Evolutionary conservation across 1,284 basidiomycete species (phyloP), one percentile per base, ranked within the genome.

Genomic region (Ceratobasidium theobromae): DNA sequence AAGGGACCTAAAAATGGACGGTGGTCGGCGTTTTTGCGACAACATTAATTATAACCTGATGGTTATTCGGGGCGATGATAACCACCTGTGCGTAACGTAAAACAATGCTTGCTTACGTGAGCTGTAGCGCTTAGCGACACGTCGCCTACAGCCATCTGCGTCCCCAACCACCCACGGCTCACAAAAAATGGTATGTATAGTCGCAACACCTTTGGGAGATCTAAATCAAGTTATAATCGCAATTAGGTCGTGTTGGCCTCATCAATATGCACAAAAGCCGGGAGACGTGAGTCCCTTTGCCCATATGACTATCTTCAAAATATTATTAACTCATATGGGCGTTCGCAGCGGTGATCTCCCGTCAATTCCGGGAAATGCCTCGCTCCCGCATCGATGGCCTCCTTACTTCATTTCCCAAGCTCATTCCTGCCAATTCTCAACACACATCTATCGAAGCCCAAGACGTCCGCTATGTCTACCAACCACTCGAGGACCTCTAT

Each of bases 401-500:
- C 33, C 88, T 99, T 48, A 89, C 95, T 8, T 95, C 95, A 4
- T 99, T 99, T 82, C 95, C 96, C 9, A 98, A 98, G 77, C 87
- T 98, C 72, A 96, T 99, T 72, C 94, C 93, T n/a, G 85, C 89
- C 69, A 94, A 94, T 74, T 95, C 92, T 16, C 96, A 99, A 78
- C 97, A 99, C 78, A 99, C 97, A 8, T 94, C 94, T 12, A 89
- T 97, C 71, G 94, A 97, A 79, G 95, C 91, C 0, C 77, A 86
- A 53, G 91, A 95, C 77, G 94, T 96, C 65, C 92, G 97, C 72
- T 99, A 95, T 76, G 96, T 99, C 72, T 99, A 98, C 77, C 95
- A 98, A 74, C 96, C 96, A 0, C 85, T 99, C 54, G 97, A 99
- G 76, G 96, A 99, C 75, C 86, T 99, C 53, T 98, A 98, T 77